A percentile compares a stretch with the other conserved stretches of the same genome.
Conservation (phyloP, 2,329 filamentous ascomycete genomes). For the Colletotrichum melonis region DNA sequence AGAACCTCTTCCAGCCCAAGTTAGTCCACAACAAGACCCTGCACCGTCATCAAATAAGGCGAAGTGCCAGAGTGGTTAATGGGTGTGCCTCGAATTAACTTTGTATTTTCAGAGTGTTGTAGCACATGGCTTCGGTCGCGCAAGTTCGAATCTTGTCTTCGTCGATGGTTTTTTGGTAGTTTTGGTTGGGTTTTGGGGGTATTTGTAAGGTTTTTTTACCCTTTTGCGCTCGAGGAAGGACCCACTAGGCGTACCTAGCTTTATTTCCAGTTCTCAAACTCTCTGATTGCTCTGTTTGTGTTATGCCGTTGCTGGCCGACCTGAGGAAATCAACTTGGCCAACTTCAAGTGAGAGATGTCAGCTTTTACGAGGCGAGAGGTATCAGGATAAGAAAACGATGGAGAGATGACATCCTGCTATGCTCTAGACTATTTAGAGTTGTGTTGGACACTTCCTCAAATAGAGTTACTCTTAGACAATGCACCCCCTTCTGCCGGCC, state of each 20-base stretch:
- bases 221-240: neutral
- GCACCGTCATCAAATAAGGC: neutral
- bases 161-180: neutral
- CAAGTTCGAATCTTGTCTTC: conserved; percentile 16
- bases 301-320: neutral
- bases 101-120: neutral
- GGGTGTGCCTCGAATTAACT: neutral
- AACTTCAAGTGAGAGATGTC: no score
- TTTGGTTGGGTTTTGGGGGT: neutral
- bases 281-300: no score
- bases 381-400: no score
- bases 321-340: neutral
- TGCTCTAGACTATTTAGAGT: no score
- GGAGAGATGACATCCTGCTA: no score
- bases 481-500: no score
- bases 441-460: no score
- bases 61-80: conserved; percentile 10
- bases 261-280: neutral
- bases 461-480: no score
- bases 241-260: neutral
- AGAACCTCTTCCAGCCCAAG: neutral
- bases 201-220: neutral
- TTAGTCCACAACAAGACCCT: neutral
- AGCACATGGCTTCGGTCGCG: conserved; percentile 12
- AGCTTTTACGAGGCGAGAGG: no score